Conservation (phyloP, 331 rosid species). For the Prunus yedoensis region DNA sequence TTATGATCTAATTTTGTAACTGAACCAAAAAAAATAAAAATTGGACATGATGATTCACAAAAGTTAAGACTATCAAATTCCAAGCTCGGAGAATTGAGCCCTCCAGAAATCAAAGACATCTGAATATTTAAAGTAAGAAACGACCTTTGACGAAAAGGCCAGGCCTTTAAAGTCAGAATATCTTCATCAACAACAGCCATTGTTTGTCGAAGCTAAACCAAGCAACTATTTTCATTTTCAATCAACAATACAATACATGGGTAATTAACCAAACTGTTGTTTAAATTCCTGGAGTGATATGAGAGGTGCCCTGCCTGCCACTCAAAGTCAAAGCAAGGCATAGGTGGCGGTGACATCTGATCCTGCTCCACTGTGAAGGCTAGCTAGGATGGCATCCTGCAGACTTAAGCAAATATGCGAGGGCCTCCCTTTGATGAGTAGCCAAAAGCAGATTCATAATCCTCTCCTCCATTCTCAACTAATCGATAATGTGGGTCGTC, state of each 20-base stretch:
- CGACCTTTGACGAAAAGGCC: neutral
- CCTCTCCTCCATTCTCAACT: conserved; percentile 56
- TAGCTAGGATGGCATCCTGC: conserved; percentile 46
- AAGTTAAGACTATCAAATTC: too few relatives aligned
- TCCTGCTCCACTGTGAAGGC: conserved; percentile 36
- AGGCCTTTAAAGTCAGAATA: neutral
- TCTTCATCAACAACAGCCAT: neutral
- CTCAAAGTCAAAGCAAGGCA: conserved; percentile 46
- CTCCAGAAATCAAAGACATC: too few relatives aligned
- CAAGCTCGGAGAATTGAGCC: too few relatives aligned
- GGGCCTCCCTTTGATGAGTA: conserved; percentile 56
- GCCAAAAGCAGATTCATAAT: conserved; percentile 51
- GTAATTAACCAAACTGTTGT: neutral
- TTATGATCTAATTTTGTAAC: neutral
- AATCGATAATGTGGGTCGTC: conserved; percentile 52
- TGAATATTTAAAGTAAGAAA: neutral
- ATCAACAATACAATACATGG: neutral
- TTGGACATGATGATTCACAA: neutral
- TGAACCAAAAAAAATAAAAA: too few relatives aligned
- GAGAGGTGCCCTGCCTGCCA: neutral
- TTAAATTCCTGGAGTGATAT: neutral
- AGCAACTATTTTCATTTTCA: neutral
- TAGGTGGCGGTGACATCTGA: conserved; percentile 60
- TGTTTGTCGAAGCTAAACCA: neutral
- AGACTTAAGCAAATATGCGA: conserved; percentile 58